Conservation (phyloP, 257 asterid genomes). For the Ilex asprella region DNA sequence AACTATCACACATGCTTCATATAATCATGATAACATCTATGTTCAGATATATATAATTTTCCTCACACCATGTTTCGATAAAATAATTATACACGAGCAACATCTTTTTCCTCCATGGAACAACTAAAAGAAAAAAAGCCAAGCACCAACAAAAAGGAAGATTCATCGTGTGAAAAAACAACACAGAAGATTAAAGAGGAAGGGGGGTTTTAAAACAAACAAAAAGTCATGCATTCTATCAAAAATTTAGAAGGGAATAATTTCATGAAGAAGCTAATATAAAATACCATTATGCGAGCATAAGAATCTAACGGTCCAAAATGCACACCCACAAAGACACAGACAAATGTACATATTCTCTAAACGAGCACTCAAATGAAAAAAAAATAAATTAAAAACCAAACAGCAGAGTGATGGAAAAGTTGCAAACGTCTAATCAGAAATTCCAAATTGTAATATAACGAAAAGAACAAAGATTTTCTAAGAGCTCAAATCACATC, state of each 20-base stretch:
- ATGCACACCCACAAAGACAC: constrained; percentile 19
- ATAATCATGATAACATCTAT: background rate
- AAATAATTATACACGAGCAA: constrained; percentile 20
- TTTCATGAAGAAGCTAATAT: constrained; percentile 33
- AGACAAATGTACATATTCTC: constrained; percentile 36
- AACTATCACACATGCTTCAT: too few relatives aligned
- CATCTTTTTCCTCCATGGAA: constrained; percentile 9
- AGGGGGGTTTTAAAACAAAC: constrained; percentile 12
- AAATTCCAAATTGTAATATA: background rate
- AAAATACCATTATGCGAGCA: constrained; percentile 38
- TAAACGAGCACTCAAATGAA: constrained; percentile 33
- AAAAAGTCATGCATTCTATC: constrained; percentile 4
- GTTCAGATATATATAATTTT: background rate
- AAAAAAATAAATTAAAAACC: constrained; percentile 16
- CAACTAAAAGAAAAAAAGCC: constrained; percentile 23
- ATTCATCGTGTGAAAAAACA: constrained; percentile 48
- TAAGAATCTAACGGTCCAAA: constrained; percentile 50
- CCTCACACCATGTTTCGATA: constrained; percentile 16
- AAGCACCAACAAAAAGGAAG: constrained; percentile 31
- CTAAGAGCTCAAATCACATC: background rate
- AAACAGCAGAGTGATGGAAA: constrained; percentile 23
- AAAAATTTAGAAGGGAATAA: constrained; percentile 12
- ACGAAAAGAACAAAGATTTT: constrained; percentile 13
- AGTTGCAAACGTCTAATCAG: too few relatives aligned
- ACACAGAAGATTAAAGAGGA: constrained; percentile 26